A percentile compares a stretch with the other conserved stretches of the same genome.
Conservation (phyloP, 1,284 basidiomycete genomes). For the Sporisorium iseilematis-ciliati region DNA sequence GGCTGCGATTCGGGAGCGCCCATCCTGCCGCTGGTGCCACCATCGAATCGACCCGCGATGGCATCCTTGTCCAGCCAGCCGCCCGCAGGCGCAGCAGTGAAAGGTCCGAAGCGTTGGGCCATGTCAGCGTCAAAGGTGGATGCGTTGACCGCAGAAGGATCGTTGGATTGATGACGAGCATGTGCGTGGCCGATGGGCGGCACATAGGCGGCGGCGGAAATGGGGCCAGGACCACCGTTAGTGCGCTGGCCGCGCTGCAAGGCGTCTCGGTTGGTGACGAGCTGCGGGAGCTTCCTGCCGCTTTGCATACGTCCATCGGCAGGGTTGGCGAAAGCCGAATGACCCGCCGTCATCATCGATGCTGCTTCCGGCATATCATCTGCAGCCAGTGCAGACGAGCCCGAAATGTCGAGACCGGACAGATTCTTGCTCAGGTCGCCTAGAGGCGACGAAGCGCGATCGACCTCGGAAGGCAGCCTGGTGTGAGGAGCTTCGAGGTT, state of each 20-base stretch:
- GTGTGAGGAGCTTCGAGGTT: constrained; percentile 22
- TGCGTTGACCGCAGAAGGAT: constrained; percentile 9
- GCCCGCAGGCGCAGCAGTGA: constrained; percentile 41
- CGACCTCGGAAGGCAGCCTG: constrained; percentile 18
- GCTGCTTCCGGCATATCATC: constrained; percentile 21
- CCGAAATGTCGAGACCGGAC: constrained; percentile 42
- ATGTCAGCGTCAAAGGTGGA: constrained; percentile 19
- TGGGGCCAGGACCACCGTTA: constrained; percentile 23
- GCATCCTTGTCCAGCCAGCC: constrained; percentile 44
- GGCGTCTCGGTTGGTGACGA: constrained; percentile 60
- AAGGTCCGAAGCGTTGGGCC: constrained; percentile 38
- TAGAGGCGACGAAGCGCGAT: constrained; percentile 25
- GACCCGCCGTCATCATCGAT: constrained; percentile 9
- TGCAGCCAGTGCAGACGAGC: constrained; percentile 30
- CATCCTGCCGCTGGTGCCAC: not conserved
- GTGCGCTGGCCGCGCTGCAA: constrained; percentile 39
- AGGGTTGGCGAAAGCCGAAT: constrained; percentile 21
- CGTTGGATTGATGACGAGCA: constrained; percentile 34
- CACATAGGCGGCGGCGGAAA: constrained; percentile 51
- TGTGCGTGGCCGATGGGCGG: constrained; percentile 59
- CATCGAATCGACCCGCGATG: constrained; percentile 28
- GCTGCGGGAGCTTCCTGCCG: constrained; percentile 49
- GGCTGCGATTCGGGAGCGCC: constrained; percentile 17
- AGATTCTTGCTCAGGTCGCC: constrained; percentile 29
- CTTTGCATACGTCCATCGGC: constrained; percentile 12